phyloP scores from a whole-genome alignment of 768 basidiomycete species.

The Lactarius akahatsu region DNA sequence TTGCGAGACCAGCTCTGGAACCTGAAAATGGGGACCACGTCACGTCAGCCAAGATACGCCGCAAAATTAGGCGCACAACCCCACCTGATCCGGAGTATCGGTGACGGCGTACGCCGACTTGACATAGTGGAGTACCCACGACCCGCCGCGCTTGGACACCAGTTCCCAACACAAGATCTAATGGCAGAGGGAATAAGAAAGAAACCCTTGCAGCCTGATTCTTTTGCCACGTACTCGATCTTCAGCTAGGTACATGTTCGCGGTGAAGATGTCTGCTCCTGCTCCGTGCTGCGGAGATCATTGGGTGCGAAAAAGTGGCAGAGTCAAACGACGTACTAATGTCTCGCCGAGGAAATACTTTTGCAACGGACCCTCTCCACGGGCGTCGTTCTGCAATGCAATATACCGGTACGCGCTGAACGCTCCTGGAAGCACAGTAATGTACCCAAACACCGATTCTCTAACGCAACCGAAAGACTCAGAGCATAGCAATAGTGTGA shows the following conservation, averaged over 20 bases:
- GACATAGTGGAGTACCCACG: slow-evolving; percentile 96
- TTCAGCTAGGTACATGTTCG: slow-evolving; percentile 95
- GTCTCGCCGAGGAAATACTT: slow-evolving; percentile 98
- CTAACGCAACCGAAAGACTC: slow-evolving; percentile 32
- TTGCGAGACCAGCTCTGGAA: slow-evolving; percentile 93
- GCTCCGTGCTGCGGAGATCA: slow-evolving; percentile 57
- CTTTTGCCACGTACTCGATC: slow-evolving; percentile 55
- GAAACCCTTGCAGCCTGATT: background rate
- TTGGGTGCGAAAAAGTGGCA: background rate
- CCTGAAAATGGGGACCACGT: slow-evolving; percentile 38
- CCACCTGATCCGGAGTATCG: slow-evolving; percentile 87
- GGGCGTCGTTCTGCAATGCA: slow-evolving; percentile 81
- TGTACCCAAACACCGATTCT: slow-evolving; percentile 89
- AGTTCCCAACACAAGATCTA: slow-evolving; percentile 95
- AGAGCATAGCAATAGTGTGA: background rate
- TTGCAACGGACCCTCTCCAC: slow-evolving; percentile 84
- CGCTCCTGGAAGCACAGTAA: slow-evolving; percentile 89
- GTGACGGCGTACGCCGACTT: slow-evolving; percentile 91
- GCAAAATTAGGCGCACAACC: background rate
- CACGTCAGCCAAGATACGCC: background rate
- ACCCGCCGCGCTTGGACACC: slow-evolving; percentile 86
- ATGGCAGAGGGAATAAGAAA: slow-evolving; percentile 17
- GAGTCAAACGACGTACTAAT: slow-evolving; percentile 49
- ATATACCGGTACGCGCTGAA: slow-evolving; percentile 92
- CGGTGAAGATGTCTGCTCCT: slow-evolving; percentile 88